These are phyloP conservation scores for Neofusicoccum kwambonambiense DNA, from an alignment of 2,329 filamentous ascomycete species.

Conservation along the genomic window DNA sequence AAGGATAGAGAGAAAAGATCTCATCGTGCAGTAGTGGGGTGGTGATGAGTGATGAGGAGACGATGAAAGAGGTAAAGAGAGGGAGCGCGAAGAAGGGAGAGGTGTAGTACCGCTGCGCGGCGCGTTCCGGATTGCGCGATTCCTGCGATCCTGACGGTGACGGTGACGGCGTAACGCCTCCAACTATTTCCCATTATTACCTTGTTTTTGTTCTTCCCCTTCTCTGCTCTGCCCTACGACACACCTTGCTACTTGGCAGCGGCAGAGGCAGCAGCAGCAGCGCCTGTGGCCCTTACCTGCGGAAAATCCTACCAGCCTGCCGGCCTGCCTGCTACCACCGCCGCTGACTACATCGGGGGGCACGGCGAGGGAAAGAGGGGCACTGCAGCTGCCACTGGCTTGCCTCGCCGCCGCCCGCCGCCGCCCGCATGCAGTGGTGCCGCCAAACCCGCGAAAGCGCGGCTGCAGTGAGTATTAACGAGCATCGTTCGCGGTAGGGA, in stretches of 20 bases:
- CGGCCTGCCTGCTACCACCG: neutral
- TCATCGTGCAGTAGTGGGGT: neutral
- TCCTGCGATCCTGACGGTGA: neutral
- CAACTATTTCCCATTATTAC: neutral
- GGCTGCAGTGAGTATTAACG: neutral
- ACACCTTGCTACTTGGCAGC: too few species aligned
- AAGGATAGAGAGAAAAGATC: neutral
- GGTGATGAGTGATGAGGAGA: too few species aligned
- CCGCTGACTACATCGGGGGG: slow-evolving; percentile 2
- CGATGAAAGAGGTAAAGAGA: neutral
- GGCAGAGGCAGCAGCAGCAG: too few species aligned
- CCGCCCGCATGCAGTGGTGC: neutral
- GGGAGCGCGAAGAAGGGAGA: too few species aligned
- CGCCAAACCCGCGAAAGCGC: neutral
- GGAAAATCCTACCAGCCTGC: neutral
- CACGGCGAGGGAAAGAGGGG: neutral
- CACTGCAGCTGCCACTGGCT: slow-evolving; percentile 3
- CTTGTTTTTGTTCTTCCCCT: neutral
- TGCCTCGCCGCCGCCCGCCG: too few species aligned
- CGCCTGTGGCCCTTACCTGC: neutral
- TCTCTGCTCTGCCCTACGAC: too few species aligned
- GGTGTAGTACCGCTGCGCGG: neutral
- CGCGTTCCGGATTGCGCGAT: slow-evolving; percentile 9
- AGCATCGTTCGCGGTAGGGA: neutral
- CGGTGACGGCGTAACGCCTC: neutral